phyloP scores from a whole-genome alignment of 2,329 filamentous ascomycete genomes.

The Fusarium sp. region DNA sequence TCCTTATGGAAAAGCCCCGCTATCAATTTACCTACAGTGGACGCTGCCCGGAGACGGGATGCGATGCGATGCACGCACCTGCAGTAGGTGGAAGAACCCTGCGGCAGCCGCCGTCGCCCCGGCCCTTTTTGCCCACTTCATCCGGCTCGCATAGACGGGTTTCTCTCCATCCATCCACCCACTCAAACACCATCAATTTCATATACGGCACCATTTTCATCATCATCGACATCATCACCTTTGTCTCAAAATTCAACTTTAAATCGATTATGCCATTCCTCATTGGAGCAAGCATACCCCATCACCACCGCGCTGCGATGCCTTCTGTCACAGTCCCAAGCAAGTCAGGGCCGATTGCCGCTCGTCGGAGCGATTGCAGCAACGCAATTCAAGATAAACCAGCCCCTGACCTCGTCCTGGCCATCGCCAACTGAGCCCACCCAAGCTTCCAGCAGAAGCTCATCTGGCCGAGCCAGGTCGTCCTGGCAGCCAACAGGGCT shows the following conservation, averaged over 20 bases:
- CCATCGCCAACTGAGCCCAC: slow-evolving; percentile 31
- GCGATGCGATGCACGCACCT: slow-evolving; percentile 26
- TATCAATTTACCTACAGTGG: slow-evolving; percentile 38
- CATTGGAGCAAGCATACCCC: background rate
- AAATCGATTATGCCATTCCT: background rate
- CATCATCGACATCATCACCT: slow-evolving; percentile 28
- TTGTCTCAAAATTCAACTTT: slow-evolving; percentile 1
- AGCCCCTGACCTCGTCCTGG: slow-evolving; percentile 37
- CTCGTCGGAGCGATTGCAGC: slow-evolving; percentile 10
- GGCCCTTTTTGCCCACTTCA: slow-evolving; percentile 37
- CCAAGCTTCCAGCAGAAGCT: slow-evolving; percentile 37
- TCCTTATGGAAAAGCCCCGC: slow-evolving; percentile 15
- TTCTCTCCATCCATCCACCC: slow-evolving; percentile 22
- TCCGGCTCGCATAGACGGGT: slow-evolving; percentile 9
- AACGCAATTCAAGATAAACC: slow-evolving; percentile 26
- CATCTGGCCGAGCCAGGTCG: slow-evolving; percentile 30
- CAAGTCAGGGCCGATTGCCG: slow-evolving; percentile 5
- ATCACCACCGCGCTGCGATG: background rate
- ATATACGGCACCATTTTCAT: slow-evolving; percentile 20
- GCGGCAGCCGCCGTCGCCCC: slow-evolving; percentile 36
- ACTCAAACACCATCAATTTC: slow-evolving; percentile 27
- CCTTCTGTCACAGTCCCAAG: background rate
- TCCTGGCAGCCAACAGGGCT: slow-evolving; percentile 37
- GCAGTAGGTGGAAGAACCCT: slow-evolving; percentile 33
- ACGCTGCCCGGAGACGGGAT: background rate